Conservation (phyloP, 805 yeast genomes). For the Barnettozyma siamensis region DNA sequence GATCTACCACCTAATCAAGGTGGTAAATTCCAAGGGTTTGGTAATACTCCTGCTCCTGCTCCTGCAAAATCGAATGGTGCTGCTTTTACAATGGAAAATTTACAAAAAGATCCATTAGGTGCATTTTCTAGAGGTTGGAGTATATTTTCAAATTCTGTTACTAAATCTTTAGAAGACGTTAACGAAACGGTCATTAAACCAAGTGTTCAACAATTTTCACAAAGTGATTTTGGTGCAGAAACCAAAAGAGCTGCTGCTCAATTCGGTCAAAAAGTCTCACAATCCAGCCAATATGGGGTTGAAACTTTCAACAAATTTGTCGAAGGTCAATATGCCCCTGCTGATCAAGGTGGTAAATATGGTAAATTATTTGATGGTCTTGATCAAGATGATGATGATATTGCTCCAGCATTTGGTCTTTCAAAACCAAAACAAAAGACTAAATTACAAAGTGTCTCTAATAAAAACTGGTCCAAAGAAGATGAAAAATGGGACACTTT, state of each 20-base stretch:
- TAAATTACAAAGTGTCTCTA: conserved; percentile 45
- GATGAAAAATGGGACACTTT: conserved; percentile 71
- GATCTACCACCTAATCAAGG: conserved; percentile 89
- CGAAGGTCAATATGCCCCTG: conserved; percentile 28
- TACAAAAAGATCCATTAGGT: conserved; percentile 85
- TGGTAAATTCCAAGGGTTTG: conserved; percentile 89
- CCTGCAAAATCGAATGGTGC: conserved; percentile 33
- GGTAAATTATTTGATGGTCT: conserved; percentile 54
- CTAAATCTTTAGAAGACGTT: conserved; percentile 79
- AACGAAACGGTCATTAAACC: conserved; percentile 89
- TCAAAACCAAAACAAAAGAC: conserved; percentile 53
- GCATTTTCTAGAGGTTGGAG: conserved; percentile 93
- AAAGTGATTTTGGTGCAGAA: conserved; percentile 72
- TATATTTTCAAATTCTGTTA: conserved; percentile 76
- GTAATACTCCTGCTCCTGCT: conserved; percentile 61
- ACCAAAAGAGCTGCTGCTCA: conserved; percentile 93
- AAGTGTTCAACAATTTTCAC: conserved; percentile 73
- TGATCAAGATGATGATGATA: conserved; percentile 31
- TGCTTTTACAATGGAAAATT: conserved; percentile 57
- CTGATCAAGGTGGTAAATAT: conserved; percentile 33
- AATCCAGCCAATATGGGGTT: conserved; percentile 72
- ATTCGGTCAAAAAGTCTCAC: conserved; percentile 91
- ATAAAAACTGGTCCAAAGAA: conserved; percentile 37
- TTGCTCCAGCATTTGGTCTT: conserved; percentile 66
- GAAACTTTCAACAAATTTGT: conserved; percentile 49